These are phyloP conservation scores for sunflower (Helianthus annuus) DNA, from an alignment of 129 eudicot genomes.

Conservation along the genomic window HanXRQr2.0-SUNRISE NC_035442.2:143731553-143732052, in stretches of 20 bases:
- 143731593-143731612: background rate
- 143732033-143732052: too few species aligned
- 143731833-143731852: slow-evolving; percentile 50
- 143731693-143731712: slow-evolving; percentile 69
- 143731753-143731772: slow-evolving; percentile 53
- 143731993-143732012: too few species aligned
- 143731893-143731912: background rate
- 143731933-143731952: background rate
- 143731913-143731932: background rate
- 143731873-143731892: slow-evolving; percentile 11
- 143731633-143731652: slow-evolving; percentile 83
- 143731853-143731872: slow-evolving; percentile 1
- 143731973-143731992: too few species aligned
- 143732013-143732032: too few species aligned
- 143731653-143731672: slow-evolving; percentile 81
- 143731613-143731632: slow-evolving; percentile 62
- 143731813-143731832: slow-evolving; percentile 72
- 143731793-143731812: slow-evolving; percentile 53
- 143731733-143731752: slow-evolving; percentile 50
- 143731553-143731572: background rate
- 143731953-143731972: too few species aligned
- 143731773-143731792: slow-evolving; percentile 65
- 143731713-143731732: slow-evolving; percentile 60
- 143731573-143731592: slow-evolving; percentile 1
- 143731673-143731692: slow-evolving; percentile 56